phyloP scores from a whole-genome alignment of 1,139 yeast species.

The Sugiyamaella xylanicola region DNA sequence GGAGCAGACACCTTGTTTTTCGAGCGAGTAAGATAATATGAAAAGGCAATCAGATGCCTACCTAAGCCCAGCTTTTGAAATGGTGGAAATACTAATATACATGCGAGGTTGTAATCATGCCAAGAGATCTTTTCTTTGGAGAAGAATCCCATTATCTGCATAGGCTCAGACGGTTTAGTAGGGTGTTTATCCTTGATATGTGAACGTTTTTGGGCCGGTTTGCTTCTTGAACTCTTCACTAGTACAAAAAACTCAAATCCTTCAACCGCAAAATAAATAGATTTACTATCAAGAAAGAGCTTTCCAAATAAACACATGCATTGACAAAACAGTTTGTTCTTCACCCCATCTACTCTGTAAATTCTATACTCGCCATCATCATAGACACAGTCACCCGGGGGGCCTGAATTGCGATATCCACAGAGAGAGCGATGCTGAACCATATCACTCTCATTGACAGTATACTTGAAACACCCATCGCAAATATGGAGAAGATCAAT shows the following conservation, averaged over 20 bases:
- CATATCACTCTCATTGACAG: constrained; percentile 47
- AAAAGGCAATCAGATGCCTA: constrained; percentile 75
- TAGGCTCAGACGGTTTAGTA: constrained; percentile 18
- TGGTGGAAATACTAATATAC: constrained; percentile 90
- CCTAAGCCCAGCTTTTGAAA: constrained; percentile 82
- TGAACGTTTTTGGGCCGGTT: not conserved
- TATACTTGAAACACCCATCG: constrained; percentile 80
- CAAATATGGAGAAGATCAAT: constrained; percentile 69
- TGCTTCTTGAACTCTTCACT: constrained; percentile 23
- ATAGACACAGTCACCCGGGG: constrained; percentile 72
- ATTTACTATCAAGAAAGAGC: constrained; percentile 86
- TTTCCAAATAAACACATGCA: constrained; percentile 83
- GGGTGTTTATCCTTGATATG: not conserved
- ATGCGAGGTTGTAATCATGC: constrained; percentile 85
- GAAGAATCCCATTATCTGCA: constrained; percentile 71
- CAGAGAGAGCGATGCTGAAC: constrained; percentile 48
- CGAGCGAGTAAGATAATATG: constrained; percentile 66
- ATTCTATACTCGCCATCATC: constrained; percentile 60
- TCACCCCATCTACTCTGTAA: constrained; percentile 64
- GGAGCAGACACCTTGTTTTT: constrained; percentile 77
- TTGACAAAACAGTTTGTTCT: constrained; percentile 70
- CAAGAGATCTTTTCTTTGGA: constrained; percentile 85
- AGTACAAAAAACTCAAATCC: constrained; percentile 78
- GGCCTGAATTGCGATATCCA: constrained; percentile 42
- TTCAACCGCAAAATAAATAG: constrained; percentile 78